phyloP scores from a whole-genome alignment of 257 asterid species.

The Cordia subcordata region DNA sequence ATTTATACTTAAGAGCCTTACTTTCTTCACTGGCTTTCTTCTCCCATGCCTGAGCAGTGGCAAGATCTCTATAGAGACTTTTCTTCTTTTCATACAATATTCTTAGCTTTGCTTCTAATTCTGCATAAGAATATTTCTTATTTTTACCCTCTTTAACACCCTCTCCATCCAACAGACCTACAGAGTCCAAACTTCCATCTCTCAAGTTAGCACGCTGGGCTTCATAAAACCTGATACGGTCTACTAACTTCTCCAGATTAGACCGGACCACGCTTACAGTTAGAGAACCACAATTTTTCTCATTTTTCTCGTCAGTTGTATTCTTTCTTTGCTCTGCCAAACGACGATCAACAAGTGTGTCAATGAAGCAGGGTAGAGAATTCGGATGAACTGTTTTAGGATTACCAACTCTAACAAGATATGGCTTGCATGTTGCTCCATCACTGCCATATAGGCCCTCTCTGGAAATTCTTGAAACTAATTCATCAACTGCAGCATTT shows the following conservation, averaged over 20 bases:
- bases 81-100: slow-evolving; percentile 68
- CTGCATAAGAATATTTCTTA: slow-evolving; percentile 57
- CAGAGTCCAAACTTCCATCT: slow-evolving; percentile 46
- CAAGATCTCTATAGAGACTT: slow-evolving; percentile 57
- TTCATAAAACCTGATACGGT: slow-evolving; percentile 70
- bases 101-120: slow-evolving; percentile 68
- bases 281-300: slow-evolving; percentile 37
- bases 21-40: slow-evolving; percentile 74
- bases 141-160: slow-evolving; percentile 30
- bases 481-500: slow-evolving; percentile 98
- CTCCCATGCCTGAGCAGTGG: slow-evolving; percentile 72
- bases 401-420: slow-evolving; percentile 95
- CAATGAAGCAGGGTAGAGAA: slow-evolving; percentile 85
- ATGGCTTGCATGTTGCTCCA: slow-evolving; percentile 77
- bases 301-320: slow-evolving; percentile 39
- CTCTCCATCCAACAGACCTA: slow-evolving; percentile 42
- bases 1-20: slow-evolving; percentile 76
- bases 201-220: slow-evolving; percentile 68
- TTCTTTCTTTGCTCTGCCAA: slow-evolving; percentile 56
- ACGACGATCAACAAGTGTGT: slow-evolving; percentile 83
- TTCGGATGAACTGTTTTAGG: slow-evolving; percentile 83
- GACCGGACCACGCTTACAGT: slow-evolving; percentile 49
- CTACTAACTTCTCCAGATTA: slow-evolving; percentile 82
- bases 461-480: slow-evolving; percentile 76
- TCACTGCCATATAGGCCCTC: slow-evolving; percentile 74